Evolutionary conservation across 331 rosid species (phyloP), one percentile per base, ranked within the genome.

Genomic region (Cucumis variabilis): DNA sequence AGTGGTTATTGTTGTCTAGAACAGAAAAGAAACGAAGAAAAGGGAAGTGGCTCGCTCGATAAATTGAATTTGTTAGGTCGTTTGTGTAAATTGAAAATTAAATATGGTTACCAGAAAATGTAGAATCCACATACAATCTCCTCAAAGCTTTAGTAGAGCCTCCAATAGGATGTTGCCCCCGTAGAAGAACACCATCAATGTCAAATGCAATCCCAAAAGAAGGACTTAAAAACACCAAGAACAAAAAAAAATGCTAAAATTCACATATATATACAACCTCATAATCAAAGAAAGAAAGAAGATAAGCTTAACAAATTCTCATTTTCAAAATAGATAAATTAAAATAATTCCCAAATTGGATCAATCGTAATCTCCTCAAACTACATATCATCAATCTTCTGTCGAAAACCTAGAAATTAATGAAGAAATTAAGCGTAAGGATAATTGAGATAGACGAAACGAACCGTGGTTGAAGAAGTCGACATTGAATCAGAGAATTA

Each of bases 151-250:
- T 92, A 68, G 93, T 92, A 68, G 99, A 94, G 28, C 94, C 98
- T 65, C 99, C 98, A 82, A 95, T 93, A 79, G 99, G 97, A 13
- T 87, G 19, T 68, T 92, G 88, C 82, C 98, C 96, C 20, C 96
- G 96, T 60, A 93, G 87, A 94, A 97, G 73, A 90, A 97, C 99
- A 23, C 98, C 99, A 76, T 97, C 99, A 68, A 97, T 95, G 93
- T 97, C 99, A 88, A 97, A 95, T n/a, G 97, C 98, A 84, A 95
- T 91, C 82, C 95, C 99, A 63, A 94, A 93, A 1, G 93, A 87
- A 89, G 93, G 76, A 76, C 96, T 95, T 90, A 0, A 63, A 63
- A 63, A 20, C 53, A 23, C 11, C 46, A 73, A 23, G 5, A 11
- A 74, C 23, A 41, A 21, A 33, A 1, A n/a, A n/a, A 74, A 21